These are phyloP conservation scores for Trypanosoma congolense DNA, from an alignment of 208 protist species.

Conservation along the genomic window DNA sequence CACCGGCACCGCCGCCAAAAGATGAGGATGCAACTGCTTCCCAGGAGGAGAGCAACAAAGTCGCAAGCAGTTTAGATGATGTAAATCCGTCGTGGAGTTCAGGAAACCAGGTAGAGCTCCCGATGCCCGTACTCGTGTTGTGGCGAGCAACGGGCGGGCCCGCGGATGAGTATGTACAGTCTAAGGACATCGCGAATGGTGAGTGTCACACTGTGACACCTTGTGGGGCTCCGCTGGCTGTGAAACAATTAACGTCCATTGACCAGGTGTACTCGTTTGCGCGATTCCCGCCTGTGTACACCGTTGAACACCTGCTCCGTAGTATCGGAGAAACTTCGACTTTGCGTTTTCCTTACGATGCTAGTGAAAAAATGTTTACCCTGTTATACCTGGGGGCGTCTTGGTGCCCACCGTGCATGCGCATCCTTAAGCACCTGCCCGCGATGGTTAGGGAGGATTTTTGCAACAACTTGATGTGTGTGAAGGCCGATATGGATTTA, in stretches of 20 bases:
- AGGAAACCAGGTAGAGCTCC: too few relatives aligned
- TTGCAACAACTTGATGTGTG: slow-evolving; percentile 28
- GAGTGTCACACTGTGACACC: neutral
- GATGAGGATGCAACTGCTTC: too few relatives aligned
- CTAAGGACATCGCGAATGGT: neutral
- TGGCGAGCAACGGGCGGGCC: slow-evolving; percentile 27
- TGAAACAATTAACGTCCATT: slow-evolving; percentile 61
- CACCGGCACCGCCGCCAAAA: too few relatives aligned
- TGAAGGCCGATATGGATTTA: slow-evolving; percentile 81
- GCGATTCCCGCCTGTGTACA: slow-evolving; percentile 61
- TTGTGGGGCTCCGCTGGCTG: slow-evolving; percentile 46
- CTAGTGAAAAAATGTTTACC: slow-evolving; percentile 6
- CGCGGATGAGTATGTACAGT: slow-evolving; percentile 30
- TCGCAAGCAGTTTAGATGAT: too few relatives aligned
- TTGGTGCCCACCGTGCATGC: slow-evolving; percentile 85
- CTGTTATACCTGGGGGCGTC: slow-evolving; percentile 76
- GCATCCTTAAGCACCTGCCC: slow-evolving; percentile 53
- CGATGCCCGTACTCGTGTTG: slow-evolving; percentile 11
- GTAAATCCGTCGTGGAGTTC: too few relatives aligned
- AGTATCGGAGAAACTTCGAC: slow-evolving; percentile 27
- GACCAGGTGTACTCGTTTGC: slow-evolving; percentile 64
- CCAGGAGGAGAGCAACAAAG: too few relatives aligned
- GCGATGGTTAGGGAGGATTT: slow-evolving; percentile 44
- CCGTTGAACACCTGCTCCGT: slow-evolving; percentile 48
- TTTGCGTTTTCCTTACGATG: slow-evolving; percentile 4